Evolutionary conservation across 1,284 basidiomycete genomes (phyloP).

Genomic region (Thelephora terrestris): DNA sequence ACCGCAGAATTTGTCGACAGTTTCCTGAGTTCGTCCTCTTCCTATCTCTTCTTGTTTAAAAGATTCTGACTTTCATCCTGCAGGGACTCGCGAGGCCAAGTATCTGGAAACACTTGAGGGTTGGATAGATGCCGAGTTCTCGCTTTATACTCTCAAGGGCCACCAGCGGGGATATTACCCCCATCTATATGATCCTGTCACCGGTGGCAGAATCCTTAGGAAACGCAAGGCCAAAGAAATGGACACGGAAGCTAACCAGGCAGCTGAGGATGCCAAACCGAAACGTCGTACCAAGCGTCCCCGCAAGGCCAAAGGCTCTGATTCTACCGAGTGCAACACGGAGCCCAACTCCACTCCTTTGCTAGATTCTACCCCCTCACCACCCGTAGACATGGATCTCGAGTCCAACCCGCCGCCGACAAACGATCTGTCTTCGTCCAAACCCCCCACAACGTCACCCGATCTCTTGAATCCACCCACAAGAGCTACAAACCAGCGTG

Average conservation of each 20-base stretch:
- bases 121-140: slow-evolving; percentile 1
- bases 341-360: too few species aligned
- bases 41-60: not conserved
- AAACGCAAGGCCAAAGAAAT: not conserved
- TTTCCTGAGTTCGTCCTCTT: not conserved
- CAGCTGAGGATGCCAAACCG: too few species aligned
- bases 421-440: too few species aligned
- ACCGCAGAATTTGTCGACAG: not conserved
- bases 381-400: too few species aligned
- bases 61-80: not conserved
- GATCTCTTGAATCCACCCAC: not conserved
- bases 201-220: not conserved
- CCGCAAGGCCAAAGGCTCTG: too few species aligned
- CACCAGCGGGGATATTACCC: not conserved
- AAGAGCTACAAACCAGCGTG: not conserved
- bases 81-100: not conserved
- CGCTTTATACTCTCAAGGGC: not conserved
- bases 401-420: too few species aligned
- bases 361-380: too few species aligned
- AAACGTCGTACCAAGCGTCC: too few species aligned
- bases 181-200: not conserved
- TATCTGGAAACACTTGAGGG: not conserved
- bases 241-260: not conserved
- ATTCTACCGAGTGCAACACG: too few species aligned
- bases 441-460: too few species aligned